Evolutionary conservation across 2,329 filamentous ascomycete species (phyloP).

Genomic region (Daldinia eschscholtzii): DNA sequence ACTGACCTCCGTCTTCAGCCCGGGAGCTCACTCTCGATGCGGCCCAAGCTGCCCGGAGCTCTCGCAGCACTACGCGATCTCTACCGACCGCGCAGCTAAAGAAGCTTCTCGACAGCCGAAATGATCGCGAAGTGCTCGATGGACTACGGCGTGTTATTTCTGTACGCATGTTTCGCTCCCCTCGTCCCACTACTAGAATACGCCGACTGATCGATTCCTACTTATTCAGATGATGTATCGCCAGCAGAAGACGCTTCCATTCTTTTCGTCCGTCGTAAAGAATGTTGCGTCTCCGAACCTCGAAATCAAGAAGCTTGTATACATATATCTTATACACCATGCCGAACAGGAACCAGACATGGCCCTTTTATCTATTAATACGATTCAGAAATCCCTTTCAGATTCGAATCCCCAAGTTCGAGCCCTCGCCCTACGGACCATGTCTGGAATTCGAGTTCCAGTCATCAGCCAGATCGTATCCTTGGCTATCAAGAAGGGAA

Average conservation of each 20-base stretch:
- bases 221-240: constrained; percentile 88
- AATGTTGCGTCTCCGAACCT: constrained; percentile 95
- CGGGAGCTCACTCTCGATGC: constrained; percentile 98
- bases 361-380: constrained; percentile 95
- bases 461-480: constrained; percentile 98
- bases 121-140: constrained; percentile 92
- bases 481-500: constrained; percentile 93
- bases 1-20: constrained; percentile 65
- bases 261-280: constrained; percentile 98
- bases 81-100: constrained; percentile 88
- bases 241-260: constrained; percentile 86
- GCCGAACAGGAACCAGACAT: constrained; percentile 96
- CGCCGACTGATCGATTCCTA: constrained; percentile 38
- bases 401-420: constrained; percentile 92
- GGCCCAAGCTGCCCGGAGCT: constrained; percentile 84
- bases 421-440: constrained; percentile 92
- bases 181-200: constrained; percentile 8
- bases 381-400: constrained; percentile 96
- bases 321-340: constrained; percentile 97
- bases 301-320: constrained; percentile 97
- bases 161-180: constrained; percentile 64
- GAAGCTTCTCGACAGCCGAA: constrained; percentile 92
- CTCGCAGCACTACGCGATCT: constrained; percentile 71
- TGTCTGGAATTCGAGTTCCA: constrained; percentile 96
- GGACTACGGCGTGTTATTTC: constrained; percentile 89